Evolutionary conservation across 371 early-diverging fungal genomes (phyloP).

Genomic region (Dinochytrium kinnereticum): DNA sequence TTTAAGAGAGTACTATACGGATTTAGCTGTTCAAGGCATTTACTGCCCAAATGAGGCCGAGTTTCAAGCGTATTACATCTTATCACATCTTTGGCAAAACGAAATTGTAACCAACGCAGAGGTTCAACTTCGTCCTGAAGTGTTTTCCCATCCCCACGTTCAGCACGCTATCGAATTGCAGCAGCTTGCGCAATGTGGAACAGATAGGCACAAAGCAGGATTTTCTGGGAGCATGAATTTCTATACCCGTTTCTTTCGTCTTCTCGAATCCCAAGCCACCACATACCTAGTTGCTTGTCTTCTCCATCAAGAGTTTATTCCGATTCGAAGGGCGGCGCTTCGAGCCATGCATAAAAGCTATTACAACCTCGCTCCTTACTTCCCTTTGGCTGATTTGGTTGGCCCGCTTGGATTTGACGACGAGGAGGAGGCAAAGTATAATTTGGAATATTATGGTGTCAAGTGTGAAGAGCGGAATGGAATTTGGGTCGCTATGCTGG

Average conservation of each 20-base stretch:
- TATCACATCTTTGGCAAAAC: slow-evolving; percentile 72
- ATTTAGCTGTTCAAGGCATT: slow-evolving; percentile 62
- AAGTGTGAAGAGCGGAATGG: slow-evolving; percentile 24
- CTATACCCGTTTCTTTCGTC: slow-evolving; percentile 70
- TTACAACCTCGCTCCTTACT: slow-evolving; percentile 43
- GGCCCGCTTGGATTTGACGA: slow-evolving; percentile 63
- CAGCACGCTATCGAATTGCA: slow-evolving; percentile 73
- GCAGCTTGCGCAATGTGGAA: slow-evolving; percentile 54
- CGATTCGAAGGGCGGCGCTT: slow-evolving; percentile 75
- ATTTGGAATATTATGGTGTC: slow-evolving; percentile 42
- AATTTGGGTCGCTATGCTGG: slow-evolving; percentile 32
- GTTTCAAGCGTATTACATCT: slow-evolving; percentile 84
- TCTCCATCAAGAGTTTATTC: slow-evolving; percentile 72
- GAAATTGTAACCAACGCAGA: slow-evolving; percentile 64
- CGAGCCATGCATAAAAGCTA: slow-evolving; percentile 74
- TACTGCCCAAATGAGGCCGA: slow-evolving; percentile 81
- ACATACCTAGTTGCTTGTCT: slow-evolving; percentile 80
- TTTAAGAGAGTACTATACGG: slow-evolving; percentile 85
- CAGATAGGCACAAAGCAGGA: slow-evolving; percentile 48
- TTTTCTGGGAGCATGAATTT: slow-evolving; percentile 68
- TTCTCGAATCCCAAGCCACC: slow-evolving; percentile 59
- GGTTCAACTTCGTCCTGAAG: slow-evolving; percentile 52
- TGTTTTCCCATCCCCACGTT: slow-evolving; percentile 57
- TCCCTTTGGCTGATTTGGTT: slow-evolving; percentile 54
- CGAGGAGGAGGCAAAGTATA: slow-evolving; percentile 51